These are phyloP conservation scores for Vanderwaltozyma yarrowii DNA, from an alignment of 805 yeast genomes.

Conservation along the genomic window DNA sequence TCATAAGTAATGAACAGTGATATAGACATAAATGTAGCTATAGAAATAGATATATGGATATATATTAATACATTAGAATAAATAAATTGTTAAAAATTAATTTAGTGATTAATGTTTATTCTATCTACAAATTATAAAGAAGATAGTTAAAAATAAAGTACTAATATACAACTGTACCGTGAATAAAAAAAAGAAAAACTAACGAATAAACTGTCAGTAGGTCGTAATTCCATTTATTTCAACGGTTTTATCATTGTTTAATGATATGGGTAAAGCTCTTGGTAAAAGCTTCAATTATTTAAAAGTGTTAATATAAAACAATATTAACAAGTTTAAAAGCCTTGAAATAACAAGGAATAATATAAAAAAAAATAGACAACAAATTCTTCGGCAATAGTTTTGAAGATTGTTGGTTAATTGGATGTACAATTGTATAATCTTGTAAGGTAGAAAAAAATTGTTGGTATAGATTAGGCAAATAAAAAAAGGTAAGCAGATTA, in stretches of 20 bases:
- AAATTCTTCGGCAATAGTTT: background rate
- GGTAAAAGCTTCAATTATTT: background rate
- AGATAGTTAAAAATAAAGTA: slow-evolving; percentile 5
- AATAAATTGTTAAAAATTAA: background rate
- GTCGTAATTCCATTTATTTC: background rate
- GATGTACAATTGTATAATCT: background rate
- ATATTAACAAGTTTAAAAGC: no score
- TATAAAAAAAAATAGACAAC: background rate
- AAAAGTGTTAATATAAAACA: background rate
- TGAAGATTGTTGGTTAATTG: background rate
- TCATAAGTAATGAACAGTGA: no score
- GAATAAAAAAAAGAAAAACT: no score
- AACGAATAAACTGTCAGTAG: background rate
- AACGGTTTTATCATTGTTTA: background rate
- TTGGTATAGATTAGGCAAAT: background rate
- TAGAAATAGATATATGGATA: no score
- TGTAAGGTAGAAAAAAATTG: background rate
- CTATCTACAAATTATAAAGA: slow-evolving; percentile 10
- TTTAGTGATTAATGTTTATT: slow-evolving; percentile 6
- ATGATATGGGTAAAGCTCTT: background rate
- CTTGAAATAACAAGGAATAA: no score
- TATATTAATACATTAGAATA: no score
- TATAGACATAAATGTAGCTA: no score
- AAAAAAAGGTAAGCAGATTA: background rate
- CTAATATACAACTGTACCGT: slow-evolving; percentile 9